Conservation (phyloP, 2,329 filamentous ascomycete genomes). For the Helotiales sp. region DNA sequence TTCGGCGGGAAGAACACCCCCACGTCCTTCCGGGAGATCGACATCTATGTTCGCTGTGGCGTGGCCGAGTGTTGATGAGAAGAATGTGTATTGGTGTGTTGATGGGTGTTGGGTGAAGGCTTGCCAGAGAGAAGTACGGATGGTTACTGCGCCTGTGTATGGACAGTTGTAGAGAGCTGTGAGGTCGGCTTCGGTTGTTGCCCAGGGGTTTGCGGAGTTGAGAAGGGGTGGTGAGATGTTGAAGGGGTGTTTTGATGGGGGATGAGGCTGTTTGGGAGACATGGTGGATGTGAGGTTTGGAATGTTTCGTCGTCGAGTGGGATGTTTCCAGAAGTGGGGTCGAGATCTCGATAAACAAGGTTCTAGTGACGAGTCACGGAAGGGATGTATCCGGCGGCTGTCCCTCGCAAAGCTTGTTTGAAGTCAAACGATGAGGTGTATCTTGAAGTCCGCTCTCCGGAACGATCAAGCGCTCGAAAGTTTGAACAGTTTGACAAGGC, state of each 20-base stretch:
- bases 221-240: conserved; percentile 58
- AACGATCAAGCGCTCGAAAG: background rate
- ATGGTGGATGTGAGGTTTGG: background rate
- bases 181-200: conserved; percentile 68
- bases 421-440: background rate
- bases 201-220: conserved; percentile 80
- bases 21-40: conserved; percentile 22
- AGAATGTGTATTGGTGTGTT: conserved; percentile 70
- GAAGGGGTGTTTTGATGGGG: conserved; percentile 6
- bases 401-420: background rate
- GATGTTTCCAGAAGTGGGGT: conserved; percentile 6
- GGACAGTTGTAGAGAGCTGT: conserved; percentile 62
- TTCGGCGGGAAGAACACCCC: conserved; percentile 30
- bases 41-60: conserved; percentile 25
- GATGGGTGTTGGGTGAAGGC: conserved; percentile 67
- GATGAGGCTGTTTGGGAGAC: background rate
- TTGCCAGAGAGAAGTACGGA: conserved; percentile 67
- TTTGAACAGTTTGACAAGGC: background rate
- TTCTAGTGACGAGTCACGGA: conserved; percentile 1
- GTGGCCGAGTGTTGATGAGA: conserved; percentile 52
- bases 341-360: background rate
- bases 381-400: background rate
- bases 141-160: conserved; percentile 75
- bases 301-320: background rate
- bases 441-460: background rate